A percentile compares a stretch with the other conserved stretches of the same genome.
These are phyloP conservation scores for Tulasnella calospora DNA, from an alignment of 768 basidiomycete species.

Conservation along the genomic window DNA sequence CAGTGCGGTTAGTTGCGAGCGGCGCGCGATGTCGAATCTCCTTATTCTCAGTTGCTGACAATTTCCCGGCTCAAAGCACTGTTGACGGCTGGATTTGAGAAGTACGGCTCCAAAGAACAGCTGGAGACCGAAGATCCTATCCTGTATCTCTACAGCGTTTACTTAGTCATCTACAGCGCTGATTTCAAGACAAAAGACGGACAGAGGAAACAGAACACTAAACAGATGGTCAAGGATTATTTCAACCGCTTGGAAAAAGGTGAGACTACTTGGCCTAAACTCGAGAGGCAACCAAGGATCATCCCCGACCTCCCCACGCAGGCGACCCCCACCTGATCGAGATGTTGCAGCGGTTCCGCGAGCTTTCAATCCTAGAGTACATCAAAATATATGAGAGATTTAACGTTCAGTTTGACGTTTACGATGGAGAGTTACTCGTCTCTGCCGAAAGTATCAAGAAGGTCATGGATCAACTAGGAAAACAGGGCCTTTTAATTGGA, in stretches of 20 bases:
- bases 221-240: constrained; percentile 34
- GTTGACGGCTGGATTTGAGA: constrained; percentile 40
- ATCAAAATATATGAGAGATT: constrained; percentile 39
- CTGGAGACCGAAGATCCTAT: constrained; percentile 39
- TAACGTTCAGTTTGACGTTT: constrained; percentile 43
- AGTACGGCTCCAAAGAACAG: constrained; percentile 40
- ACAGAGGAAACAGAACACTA: constrained; percentile 24
- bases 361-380: constrained; percentile 40
- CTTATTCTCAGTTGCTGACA: constrained; percentile 39
- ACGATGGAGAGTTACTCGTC: constrained; percentile 41
- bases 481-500: constrained; percentile 30
- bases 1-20: not conserved
- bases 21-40: constrained; percentile 33
- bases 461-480: constrained; percentile 34
- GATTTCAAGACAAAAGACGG: constrained; percentile 34
- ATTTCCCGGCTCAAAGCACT: constrained; percentile 30
- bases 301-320: not conserved
- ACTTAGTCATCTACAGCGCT: constrained; percentile 40
- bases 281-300: not conserved
- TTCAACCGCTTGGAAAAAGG: constrained; percentile 43
- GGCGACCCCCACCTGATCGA: constrained; percentile 38
- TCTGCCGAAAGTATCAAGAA: constrained; percentile 36
- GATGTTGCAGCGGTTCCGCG: constrained; percentile 42
- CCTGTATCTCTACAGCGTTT: constrained; percentile 43
- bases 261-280: constrained; percentile 20